Evolutionary conservation across 176 grass and related monocot genomes (phyloP).

Genomic region (Thinopyrum elongatum): DNA sequence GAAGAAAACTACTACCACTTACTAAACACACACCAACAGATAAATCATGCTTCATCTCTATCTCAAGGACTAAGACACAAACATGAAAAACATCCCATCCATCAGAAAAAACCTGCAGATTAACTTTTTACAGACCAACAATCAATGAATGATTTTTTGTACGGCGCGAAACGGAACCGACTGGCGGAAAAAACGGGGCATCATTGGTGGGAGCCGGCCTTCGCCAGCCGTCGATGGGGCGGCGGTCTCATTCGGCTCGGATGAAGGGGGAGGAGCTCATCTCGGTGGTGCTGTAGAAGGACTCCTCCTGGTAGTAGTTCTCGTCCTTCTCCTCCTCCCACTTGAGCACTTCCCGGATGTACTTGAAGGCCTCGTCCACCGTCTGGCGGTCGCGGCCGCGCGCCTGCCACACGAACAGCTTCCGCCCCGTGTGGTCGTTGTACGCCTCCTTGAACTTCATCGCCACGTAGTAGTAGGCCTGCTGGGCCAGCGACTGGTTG

Average conservation of each 20-base stretch:
- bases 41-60: neutral
- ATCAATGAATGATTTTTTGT: conserved; percentile 21
- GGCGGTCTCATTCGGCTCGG: conserved; percentile 53
- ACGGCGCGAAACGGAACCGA: neutral
- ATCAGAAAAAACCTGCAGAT: neutral
- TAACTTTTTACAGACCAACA: conserved; percentile 25
- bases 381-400: conserved; percentile 56
- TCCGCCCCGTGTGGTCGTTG: conserved; percentile 47
- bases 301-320: conserved; percentile 61
- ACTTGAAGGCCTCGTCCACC: conserved; percentile 83
- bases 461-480: conserved; percentile 80
- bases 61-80: neutral
- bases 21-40: neutral
- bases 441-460: conserved; percentile 94
- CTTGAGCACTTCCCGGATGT: conserved; percentile 73
- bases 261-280: conserved; percentile 79
- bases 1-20: neutral
- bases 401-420: conserved; percentile 89
- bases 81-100: neutral
- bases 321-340: conserved; percentile 90
- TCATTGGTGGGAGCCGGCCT: neutral
- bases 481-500: conserved; percentile 75
- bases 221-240: too few species aligned
- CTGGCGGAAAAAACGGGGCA: neutral
- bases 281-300: conserved; percentile 92